Conservation (phyloP, 768 basidiomycete genomes). For the Mycena venus region DNA sequence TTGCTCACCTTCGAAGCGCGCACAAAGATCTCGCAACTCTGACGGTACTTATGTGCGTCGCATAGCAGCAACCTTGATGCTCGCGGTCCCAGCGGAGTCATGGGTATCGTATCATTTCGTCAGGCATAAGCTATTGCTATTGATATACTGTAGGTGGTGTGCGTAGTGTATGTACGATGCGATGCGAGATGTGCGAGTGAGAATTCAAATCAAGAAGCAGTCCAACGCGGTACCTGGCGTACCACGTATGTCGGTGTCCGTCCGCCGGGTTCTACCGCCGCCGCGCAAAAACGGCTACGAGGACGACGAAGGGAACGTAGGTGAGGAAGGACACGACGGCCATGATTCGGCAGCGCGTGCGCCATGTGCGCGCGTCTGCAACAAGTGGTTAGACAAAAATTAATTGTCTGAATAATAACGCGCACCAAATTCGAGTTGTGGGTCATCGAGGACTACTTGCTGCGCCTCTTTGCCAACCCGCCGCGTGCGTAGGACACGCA, state of each 20-base stretch:
- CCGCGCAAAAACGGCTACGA: slow-evolving; percentile 60
- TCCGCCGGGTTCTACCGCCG: neutral
- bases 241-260: neutral
- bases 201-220: neutral
- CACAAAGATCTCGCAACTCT: too few species aligned
- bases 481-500: slow-evolving; percentile 58
- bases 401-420: neutral
- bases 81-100: too few species aligned
- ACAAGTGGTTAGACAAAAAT: neutral
- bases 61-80: too few species aligned
- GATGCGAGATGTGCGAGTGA: neutral
- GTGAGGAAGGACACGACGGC: slow-evolving; percentile 62
- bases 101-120: slow-evolving; percentile 8
- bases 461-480: slow-evolving; percentile 57
- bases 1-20: too few species aligned
- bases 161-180: slow-evolving; percentile 18
- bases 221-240: slow-evolving; percentile 8
- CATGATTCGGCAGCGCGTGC: slow-evolving; percentile 69
- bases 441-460: slow-evolving; percentile 63
- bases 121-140: slow-evolving; percentile 1
- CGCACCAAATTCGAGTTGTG: slow-evolving; percentile 68
- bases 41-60: too few species aligned
- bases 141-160: neutral
- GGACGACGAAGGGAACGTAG: slow-evolving; percentile 69
- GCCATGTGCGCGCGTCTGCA: slow-evolving; percentile 67